phyloP scores from a whole-genome alignment of 1,284 basidiomycete genomes.

The Fistulinella staudtii region DNA sequence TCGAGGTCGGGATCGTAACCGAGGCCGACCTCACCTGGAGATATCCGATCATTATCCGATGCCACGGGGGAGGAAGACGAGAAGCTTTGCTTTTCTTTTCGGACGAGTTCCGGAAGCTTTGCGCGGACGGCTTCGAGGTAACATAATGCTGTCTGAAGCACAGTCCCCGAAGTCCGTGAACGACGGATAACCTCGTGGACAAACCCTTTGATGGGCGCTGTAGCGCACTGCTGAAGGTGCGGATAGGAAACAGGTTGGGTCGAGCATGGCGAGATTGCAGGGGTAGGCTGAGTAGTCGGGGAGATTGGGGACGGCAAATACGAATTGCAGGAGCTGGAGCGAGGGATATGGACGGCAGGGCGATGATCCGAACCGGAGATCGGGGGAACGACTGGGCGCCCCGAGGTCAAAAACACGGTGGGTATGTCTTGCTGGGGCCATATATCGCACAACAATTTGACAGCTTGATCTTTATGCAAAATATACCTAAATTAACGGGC shows the following conservation, averaged over 20 bases:
- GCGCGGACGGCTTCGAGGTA: conserved; percentile 70
- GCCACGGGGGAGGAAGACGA: conserved; percentile 39
- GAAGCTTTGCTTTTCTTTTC: conserved; percentile 44
- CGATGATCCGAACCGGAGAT: conserved; percentile 17
- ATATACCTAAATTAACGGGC: conserved; percentile 17
- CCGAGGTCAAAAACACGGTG: conserved; percentile 48
- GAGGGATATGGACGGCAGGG: conserved; percentile 14
- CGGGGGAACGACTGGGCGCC: conserved; percentile 30
- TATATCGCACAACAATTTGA: conserved; percentile 68
- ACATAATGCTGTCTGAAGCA: conserved; percentile 74
- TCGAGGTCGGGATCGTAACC: conserved; percentile 22
- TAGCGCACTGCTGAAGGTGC: conserved; percentile 30
- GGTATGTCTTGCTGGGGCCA: conserved; percentile 74
- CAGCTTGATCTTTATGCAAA: conserved; percentile 59
- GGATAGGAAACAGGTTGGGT: conserved; percentile 16
- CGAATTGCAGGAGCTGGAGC: conserved; percentile 29
- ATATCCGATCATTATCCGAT: conserved; percentile 44
- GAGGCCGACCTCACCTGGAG: conserved; percentile 39
- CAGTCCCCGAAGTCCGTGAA: conserved; percentile 69
- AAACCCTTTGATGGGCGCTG: conserved; percentile 62
- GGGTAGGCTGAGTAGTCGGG: conserved; percentile 37
- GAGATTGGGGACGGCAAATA: conserved; percentile 50
- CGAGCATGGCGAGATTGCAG: conserved; percentile 30
- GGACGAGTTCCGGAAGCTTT: conserved; percentile 59
- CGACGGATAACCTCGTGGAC: conserved; percentile 75